phyloP scores from a whole-genome alignment of 352 stramenopile genomes.

The Saprolegnia diclina region DNA sequence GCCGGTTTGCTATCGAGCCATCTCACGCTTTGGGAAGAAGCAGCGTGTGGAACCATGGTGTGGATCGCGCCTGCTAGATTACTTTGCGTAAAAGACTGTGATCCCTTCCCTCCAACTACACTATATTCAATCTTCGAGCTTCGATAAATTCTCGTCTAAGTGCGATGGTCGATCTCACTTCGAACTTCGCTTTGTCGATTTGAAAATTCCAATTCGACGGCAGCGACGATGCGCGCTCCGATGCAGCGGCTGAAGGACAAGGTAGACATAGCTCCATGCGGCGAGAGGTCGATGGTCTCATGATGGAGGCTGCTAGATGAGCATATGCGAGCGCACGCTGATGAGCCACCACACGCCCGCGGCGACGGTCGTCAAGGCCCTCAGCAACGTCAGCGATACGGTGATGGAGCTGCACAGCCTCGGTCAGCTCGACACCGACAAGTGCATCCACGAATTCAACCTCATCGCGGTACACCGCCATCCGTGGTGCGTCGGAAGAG shows the following conservation, averaged over 20 bases:
- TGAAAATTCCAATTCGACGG: neutral
- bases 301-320: neutral
- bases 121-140: too few species aligned
- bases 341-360: constrained; percentile 6
- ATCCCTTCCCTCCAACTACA: too few species aligned
- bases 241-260: constrained; percentile 15
- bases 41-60: too few species aligned
- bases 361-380: neutral
- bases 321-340: neutral
- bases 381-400: neutral
- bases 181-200: neutral
- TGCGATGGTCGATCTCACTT: too few species aligned
- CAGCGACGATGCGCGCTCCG: neutral
- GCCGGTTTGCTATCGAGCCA: neutral
- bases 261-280: neutral
- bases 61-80: too few species aligned
- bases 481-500: neutral
- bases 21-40: too few species aligned
- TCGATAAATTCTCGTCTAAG: too few species aligned
- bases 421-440: constrained; percentile 5
- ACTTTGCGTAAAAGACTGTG: too few species aligned
- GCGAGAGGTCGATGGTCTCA: neutral
- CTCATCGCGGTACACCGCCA: constrained; percentile 9
- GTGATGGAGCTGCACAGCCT: neutral
- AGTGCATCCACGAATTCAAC: constrained; percentile 18